Percentiles rank a stretch among this genome's conserved stretches.
These are phyloP conservation scores for Citrullus amarus DNA, from an alignment of 306 rosid species.

Conservation along the genomic window DNA sequence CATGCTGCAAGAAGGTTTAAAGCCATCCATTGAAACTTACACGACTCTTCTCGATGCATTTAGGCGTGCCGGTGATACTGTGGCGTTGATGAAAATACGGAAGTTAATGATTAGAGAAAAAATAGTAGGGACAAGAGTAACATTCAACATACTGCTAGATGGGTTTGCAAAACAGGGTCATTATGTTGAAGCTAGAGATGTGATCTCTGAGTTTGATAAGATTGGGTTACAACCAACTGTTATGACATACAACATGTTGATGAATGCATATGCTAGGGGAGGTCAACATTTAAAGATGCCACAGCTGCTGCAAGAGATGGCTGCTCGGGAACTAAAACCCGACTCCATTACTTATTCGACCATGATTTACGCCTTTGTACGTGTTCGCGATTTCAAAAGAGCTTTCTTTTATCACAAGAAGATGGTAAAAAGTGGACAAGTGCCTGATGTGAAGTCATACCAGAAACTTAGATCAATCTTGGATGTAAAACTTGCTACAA, in stretches of 20 bases:
- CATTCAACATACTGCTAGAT: conserved; percentile 68
- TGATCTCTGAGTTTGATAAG: conserved; percentile 61
- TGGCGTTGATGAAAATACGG: conserved; percentile 71
- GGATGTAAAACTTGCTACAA: conserved; percentile 43
- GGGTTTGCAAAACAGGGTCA: conserved; percentile 91
- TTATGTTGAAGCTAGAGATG: conserved; percentile 67
- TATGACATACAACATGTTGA: conserved; percentile 75
- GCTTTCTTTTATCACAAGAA: conserved; percentile 71
- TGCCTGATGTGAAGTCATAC: conserved; percentile 52
- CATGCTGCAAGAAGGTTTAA: conserved; percentile 52
- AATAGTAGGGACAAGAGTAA: conserved; percentile 47
- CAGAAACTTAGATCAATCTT: conserved; percentile 54
- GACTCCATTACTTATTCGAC: conserved; percentile 79
- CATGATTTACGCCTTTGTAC: conserved; percentile 64
- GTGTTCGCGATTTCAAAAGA: conserved; percentile 52
- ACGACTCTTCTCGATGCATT: conserved; percentile 71
- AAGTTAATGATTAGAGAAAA: conserved; percentile 56
- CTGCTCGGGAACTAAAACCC: conserved; percentile 47
- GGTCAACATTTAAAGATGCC: conserved; percentile 72
- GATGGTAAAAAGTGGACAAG: conserved; percentile 61
- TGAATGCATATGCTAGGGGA: conserved; percentile 85
- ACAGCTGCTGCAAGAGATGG: conserved; percentile 70
- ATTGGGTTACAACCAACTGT: conserved; percentile 63
- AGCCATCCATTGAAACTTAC: conserved; percentile 81
- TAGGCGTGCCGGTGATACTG: conserved; percentile 67